Conservation (phyloP, 106 monocot species). For the Amphibolis antarctica region DNA sequence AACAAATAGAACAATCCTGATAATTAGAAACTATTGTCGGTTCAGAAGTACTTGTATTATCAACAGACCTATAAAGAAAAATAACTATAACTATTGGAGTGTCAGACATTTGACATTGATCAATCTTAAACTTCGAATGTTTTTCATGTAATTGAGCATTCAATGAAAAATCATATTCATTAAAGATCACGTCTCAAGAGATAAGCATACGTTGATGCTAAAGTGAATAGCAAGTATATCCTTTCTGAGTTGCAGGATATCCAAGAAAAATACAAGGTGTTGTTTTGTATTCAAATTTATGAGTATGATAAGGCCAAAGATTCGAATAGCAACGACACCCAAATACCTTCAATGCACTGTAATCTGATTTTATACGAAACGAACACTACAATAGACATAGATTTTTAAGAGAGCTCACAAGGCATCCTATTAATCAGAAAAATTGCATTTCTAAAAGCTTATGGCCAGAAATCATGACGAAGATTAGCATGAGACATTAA, state of each 20-base stretch:
- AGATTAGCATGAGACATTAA: not conserved
- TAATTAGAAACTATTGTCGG: too few relatives aligned
- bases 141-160: too few relatives aligned
- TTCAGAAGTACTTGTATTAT: too few relatives aligned
- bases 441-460: not conserved
- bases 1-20: too few relatives aligned
- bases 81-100: too few relatives aligned
- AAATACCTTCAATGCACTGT: not conserved
- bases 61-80: too few relatives aligned
- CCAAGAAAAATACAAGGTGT: not conserved
- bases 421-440: not conserved
- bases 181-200: not conserved
- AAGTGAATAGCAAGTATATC: not conserved
- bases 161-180: not conserved
- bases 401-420: not conserved
- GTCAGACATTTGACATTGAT: too few relatives aligned
- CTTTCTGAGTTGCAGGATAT: not conserved
- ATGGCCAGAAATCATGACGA: not conserved
- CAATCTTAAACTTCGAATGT: too few relatives aligned
- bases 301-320: not conserved
- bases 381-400: not conserved
- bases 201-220: not conserved
- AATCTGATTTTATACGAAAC: not conserved
- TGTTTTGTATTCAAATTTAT: not conserved
- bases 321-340: not conserved